phyloP scores from a whole-genome alignment of 805 yeast species.

The Ogataea chonburiensis region DNA sequence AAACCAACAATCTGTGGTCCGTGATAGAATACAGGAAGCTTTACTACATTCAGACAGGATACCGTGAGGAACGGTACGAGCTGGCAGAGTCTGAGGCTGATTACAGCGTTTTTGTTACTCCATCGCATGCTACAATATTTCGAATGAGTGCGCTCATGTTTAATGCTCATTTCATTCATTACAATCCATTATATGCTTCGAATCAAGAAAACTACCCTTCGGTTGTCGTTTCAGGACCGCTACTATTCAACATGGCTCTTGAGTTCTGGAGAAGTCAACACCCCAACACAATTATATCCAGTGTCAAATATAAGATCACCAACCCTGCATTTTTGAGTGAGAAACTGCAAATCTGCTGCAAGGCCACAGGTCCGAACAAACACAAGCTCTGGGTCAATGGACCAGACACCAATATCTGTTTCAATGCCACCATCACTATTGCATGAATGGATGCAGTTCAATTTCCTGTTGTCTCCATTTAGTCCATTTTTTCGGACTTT shows the following conservation, averaged over 20 bases:
- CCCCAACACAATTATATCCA: conserved; percentile 19
- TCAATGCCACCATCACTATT: conserved; percentile 18
- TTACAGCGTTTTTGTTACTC: conserved; percentile 31
- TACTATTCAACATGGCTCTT: conserved; percentile 59
- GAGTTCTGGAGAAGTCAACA: conserved; percentile 39
- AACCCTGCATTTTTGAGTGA: conserved; percentile 50
- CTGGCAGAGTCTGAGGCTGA: conserved; percentile 20
- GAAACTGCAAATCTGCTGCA: conserved; percentile 29
- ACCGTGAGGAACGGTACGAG: conserved; percentile 4
- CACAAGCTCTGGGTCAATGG: conserved; percentile 32
- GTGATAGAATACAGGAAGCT: conserved; percentile 57
- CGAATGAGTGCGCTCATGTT: conserved; percentile 74
- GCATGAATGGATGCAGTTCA: conserved; percentile 12
- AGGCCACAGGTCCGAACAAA: conserved; percentile 3
- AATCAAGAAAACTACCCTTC: conserved; percentile 57
- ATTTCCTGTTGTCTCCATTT: conserved; percentile 41
- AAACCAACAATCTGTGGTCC: conserved; percentile 26
- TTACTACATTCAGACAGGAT: conserved; percentile 53
- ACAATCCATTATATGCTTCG: conserved; percentile 54
- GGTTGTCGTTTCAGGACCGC: conserved; percentile 78
- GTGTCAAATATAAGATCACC: conserved; percentile 48
- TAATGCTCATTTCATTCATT: conserved; percentile 85
- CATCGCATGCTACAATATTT: conserved; percentile 46
- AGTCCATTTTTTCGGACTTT: conserved; percentile 41
- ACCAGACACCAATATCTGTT: conserved; percentile 12